phyloP scores from a whole-genome alignment of 2,329 filamentous ascomycete genomes.

The Pseudogymnoascus sp. region DNA sequence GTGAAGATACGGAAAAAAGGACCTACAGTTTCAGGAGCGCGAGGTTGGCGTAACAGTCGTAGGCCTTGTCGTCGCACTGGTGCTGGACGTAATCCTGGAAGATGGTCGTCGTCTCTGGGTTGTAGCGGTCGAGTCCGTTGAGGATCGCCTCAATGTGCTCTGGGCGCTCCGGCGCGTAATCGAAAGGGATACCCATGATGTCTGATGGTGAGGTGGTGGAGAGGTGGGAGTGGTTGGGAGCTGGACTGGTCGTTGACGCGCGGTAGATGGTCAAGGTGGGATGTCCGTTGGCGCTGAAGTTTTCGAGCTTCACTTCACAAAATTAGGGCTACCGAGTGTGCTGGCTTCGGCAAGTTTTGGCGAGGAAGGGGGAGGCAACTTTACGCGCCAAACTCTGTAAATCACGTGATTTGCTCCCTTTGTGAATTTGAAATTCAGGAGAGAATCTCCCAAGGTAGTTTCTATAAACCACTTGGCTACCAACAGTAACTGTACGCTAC shows the following conservation, averaged over 20 bases:
- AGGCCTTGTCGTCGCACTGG: conserved; percentile 91
- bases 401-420: not conserved
- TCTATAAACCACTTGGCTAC: too few species aligned
- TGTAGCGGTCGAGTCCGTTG: conserved; percentile 96
- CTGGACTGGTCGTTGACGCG: not conserved
- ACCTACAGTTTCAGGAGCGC: conserved; percentile 95
- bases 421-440: not conserved
- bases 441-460: too few species aligned
- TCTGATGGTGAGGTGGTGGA: not conserved
- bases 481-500: too few species aligned
- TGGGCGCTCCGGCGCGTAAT: conserved; percentile 85
- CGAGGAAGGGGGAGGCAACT: not conserved
- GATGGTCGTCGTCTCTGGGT: conserved; percentile 86
- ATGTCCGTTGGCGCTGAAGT: conserved; percentile 9
- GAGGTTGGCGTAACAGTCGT: conserved; percentile 94
- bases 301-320: conserved; percentile 8
- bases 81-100: conserved; percentile 92
- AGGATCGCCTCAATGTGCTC: conserved; percentile 89
- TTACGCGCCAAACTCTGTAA: not conserved
- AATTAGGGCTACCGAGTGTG: conserved; percentile 8
- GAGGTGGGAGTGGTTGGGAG: not conserved
- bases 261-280: conserved; percentile 8
- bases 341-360: not conserved
- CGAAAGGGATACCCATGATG: conserved; percentile 44
- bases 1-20: not conserved